Evolutionary conservation across 2,329 filamentous ascomycete genomes (phyloP).

Genomic region (Daldinia sp.): DNA sequence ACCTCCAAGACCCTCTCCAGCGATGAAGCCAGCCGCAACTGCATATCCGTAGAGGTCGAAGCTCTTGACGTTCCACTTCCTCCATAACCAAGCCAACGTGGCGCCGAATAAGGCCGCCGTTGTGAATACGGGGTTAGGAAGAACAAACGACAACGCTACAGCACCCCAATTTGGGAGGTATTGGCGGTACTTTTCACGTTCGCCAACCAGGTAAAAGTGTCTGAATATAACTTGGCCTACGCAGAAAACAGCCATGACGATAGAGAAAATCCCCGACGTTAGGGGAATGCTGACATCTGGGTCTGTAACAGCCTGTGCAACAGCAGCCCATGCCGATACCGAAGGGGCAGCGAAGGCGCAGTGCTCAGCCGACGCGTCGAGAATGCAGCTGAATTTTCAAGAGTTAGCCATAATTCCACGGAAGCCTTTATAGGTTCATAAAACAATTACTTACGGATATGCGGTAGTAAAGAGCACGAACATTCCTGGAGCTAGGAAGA

Average conservation of each 20-base stretch:
- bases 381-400: conserved; percentile 62
- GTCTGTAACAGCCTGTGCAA: conserved; percentile 71
- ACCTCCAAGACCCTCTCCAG: conserved; percentile 72
- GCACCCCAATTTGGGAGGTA: conserved; percentile 74
- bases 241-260: conserved; percentile 66
- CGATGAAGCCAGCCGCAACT: conserved; percentile 70
- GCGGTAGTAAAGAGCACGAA: conserved; percentile 76
- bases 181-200: conserved; percentile 64
- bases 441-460: conserved; percentile 61
- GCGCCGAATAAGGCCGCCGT: conserved; percentile 71
- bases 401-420: neutral
- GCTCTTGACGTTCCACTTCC: conserved; percentile 61
- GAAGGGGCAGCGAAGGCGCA: conserved; percentile 74
- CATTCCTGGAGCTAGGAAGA: conserved; percentile 74
- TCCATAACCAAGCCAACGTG: conserved; percentile 64
- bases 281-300: conserved; percentile 67
- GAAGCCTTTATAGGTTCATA: neutral
- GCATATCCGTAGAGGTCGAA: conserved; percentile 72
- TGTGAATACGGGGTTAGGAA: conserved; percentile 61
- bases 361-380: conserved; percentile 58
- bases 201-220: conserved; percentile 66
- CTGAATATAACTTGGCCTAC: conserved; percentile 64
- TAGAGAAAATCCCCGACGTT: conserved; percentile 68
- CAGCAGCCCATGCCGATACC: conserved; percentile 74
- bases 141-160: conserved; percentile 66